A percentile compares a stretch with the other conserved stretches of the same genome.
Conservation (phyloP, 208 protist genomes). For the Blechomonas ayalai region DNA sequence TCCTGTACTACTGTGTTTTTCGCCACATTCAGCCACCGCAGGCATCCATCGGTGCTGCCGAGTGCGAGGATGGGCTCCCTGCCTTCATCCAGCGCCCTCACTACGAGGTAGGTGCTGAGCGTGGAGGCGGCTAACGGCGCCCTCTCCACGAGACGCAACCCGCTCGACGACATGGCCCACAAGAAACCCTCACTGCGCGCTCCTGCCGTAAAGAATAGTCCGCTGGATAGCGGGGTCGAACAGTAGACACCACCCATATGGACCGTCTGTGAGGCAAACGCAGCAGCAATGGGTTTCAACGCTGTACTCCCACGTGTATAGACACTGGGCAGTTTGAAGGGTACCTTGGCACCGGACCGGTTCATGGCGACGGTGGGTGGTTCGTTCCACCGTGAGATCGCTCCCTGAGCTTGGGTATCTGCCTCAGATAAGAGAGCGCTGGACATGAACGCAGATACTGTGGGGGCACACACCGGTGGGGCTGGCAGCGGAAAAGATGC, state of each 20-base stretch:
- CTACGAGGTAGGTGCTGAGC: constrained; percentile 9
- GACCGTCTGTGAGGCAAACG: constrained; percentile 15
- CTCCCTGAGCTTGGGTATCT: no score
- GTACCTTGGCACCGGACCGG: no score
- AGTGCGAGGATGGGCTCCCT: constrained; percentile 13
- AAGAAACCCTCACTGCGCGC: constrained; percentile 42
- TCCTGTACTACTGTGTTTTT: constrained; percentile 16
- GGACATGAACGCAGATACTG: no score
- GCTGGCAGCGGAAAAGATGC: not conserved
- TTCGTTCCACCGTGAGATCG: no score
- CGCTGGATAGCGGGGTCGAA: constrained; percentile 5
- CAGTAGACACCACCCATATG: constrained; percentile 60
- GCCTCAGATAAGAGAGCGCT: no score
- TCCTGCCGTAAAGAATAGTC: constrained; percentile 44
- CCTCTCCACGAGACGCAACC: constrained; percentile 18
- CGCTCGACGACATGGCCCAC: constrained; percentile 16
- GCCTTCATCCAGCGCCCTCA: constrained; percentile 5
- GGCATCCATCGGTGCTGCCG: constrained; percentile 36
- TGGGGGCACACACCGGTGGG: no score
- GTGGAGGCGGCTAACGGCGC: constrained; percentile 4
- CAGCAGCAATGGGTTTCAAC: constrained; percentile 22
- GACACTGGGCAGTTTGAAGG: no score
- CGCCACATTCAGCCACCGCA: constrained; percentile 26
- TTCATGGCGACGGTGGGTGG: no score
- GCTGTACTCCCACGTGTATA: no score